These are phyloP conservation scores for Phoma sp. DNA, from an alignment of 2,329 filamentous ascomycete genomes.

Conservation along the genomic window DNA sequence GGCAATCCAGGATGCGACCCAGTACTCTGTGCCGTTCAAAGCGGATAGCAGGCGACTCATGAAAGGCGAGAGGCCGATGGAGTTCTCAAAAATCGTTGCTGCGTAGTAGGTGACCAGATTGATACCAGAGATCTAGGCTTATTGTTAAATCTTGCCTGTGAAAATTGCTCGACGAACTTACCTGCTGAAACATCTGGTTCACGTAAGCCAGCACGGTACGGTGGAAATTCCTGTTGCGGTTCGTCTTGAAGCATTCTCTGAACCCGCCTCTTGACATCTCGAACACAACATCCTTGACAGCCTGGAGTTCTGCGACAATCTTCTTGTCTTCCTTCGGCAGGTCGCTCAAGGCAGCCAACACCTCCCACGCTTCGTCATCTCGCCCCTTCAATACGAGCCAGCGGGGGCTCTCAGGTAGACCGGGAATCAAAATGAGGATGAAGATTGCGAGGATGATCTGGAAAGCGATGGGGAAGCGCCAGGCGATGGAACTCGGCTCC, in stretches of 20 bases:
- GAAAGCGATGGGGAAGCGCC: slow-evolving; percentile 61
- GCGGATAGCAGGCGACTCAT: slow-evolving; percentile 48
- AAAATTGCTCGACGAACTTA: slow-evolving; percentile 10
- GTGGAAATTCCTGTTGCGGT: slow-evolving; percentile 53
- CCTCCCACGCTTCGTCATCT: slow-evolving; percentile 53
- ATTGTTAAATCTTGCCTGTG: slow-evolving; percentile 49
- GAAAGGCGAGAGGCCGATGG: slow-evolving; percentile 47
- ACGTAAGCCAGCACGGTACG: slow-evolving; percentile 52
- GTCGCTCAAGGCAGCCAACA: slow-evolving; percentile 48
- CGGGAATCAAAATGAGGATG: slow-evolving; percentile 57
- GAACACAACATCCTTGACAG: slow-evolving; percentile 47
- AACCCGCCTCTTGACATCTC: slow-evolving; percentile 57
- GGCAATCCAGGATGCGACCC: slow-evolving; percentile 51
- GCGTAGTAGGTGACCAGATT: slow-evolving; percentile 54
- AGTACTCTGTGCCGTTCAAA: slow-evolving; percentile 52
- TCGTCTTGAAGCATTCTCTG: slow-evolving; percentile 65
- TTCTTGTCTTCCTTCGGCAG: slow-evolving; percentile 48
- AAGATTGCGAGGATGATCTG: slow-evolving; percentile 65
- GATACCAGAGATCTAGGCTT: slow-evolving; percentile 53
- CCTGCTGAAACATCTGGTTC: slow-evolving; percentile 56
- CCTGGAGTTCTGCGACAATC: slow-evolving; percentile 45
- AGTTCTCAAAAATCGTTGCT: slow-evolving; percentile 51
- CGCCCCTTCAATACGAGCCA: slow-evolving; percentile 60
- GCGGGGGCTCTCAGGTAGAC: slow-evolving; percentile 52
- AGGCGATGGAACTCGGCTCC: slow-evolving; percentile 49